Evolutionary conservation across 352 stramenopile species (phyloP).

Genomic region (Phytopythium mirpurense): DNA sequence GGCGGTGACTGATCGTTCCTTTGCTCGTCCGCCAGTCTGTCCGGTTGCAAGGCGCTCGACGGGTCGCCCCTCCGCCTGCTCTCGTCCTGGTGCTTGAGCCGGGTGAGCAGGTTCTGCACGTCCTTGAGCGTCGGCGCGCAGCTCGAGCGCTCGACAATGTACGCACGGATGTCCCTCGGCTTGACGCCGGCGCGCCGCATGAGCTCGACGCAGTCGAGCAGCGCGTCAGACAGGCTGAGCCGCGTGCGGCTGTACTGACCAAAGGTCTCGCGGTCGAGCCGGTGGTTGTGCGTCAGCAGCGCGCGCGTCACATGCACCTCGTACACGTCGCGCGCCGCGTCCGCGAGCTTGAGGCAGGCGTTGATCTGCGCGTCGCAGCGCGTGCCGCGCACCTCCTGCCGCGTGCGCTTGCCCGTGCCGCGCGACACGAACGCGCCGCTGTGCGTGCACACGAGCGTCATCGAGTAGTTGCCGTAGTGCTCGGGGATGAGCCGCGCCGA

Average conservation of each 20-base stretch:
- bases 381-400: slow-evolving; percentile 24
- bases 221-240: slow-evolving; percentile 18
- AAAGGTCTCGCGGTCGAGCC: slow-evolving; percentile 26
- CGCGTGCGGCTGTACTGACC: slow-evolving; percentile 29
- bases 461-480: slow-evolving; percentile 26
- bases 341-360: slow-evolving; percentile 26
- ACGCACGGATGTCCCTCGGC: slow-evolving; percentile 20
- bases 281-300: slow-evolving; percentile 26
- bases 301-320: slow-evolving; percentile 24
- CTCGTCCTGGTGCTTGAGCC: slow-evolving; percentile 9
- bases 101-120: slow-evolving; percentile 27
- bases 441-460: slow-evolving; percentile 35
- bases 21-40: slow-evolving; percentile 4
- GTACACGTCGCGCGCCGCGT: slow-evolving; percentile 21
- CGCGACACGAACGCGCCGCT: slow-evolving; percentile 26
- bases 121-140: slow-evolving; percentile 30
- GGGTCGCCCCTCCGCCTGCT: neutral
- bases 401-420: slow-evolving; percentile 20
- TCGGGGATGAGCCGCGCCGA: slow-evolving; percentile 20
- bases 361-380: slow-evolving; percentile 30
- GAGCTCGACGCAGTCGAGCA: slow-evolving; percentile 27
- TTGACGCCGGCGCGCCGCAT: slow-evolving; percentile 31
- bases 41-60: neutral
- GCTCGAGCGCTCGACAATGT: slow-evolving; percentile 28
- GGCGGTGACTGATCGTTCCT: slow-evolving; percentile 3